Base-by-base conservation (phyloP, 108 stramenopile species). In the Licmophora abbreviata region DNA sequence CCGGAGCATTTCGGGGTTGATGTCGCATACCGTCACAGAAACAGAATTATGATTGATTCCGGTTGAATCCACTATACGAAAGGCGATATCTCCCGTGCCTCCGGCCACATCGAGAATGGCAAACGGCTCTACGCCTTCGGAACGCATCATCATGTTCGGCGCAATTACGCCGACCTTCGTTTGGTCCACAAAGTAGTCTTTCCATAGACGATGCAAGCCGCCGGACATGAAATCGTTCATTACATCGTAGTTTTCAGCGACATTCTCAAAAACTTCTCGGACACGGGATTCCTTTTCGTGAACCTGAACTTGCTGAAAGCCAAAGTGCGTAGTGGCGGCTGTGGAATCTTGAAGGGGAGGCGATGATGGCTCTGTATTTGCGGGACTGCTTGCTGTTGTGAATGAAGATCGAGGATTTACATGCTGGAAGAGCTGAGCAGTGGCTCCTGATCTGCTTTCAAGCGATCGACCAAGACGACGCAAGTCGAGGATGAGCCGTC, bases 171-270 rank as follows among this genome's bases (percentile, higher is more conserved):
- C 75, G 6, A 82, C 80, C 12, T 69, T 64, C 28, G 88, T 82
- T 59, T 77, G 56, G 15, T 63, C 56, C 40, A 99, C 69, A 12
- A 97, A 72, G 31, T 94, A 84, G 60, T 99, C 96, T 57, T 99
- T 99, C 96, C 98, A 99, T 25, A 88, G 68, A 1, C 98, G 75
- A 66, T 99, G 97, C 59, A 90, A 32, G 10, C 95, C 96, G 9
- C 72, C 94, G 36, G 73, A 76, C 98, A 99, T 99, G 54, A 97
- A 66, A 66, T 99, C 98, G 56, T 99, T 99, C 98, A 99, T 99
- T 22, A 99, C 74, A 56, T 99, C 98, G 65, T 92, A 94, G 34
- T 63, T 69, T 37, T 83, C 81, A 8, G 95, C 95, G 1, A 95
- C 92, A 47, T 65, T 85, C 51, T 82, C 79, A 58, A 95, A 95